Conservation (phyloP, 2,329 filamentous ascomycete species). For the Lecanoromycetidae sp. region DNA sequence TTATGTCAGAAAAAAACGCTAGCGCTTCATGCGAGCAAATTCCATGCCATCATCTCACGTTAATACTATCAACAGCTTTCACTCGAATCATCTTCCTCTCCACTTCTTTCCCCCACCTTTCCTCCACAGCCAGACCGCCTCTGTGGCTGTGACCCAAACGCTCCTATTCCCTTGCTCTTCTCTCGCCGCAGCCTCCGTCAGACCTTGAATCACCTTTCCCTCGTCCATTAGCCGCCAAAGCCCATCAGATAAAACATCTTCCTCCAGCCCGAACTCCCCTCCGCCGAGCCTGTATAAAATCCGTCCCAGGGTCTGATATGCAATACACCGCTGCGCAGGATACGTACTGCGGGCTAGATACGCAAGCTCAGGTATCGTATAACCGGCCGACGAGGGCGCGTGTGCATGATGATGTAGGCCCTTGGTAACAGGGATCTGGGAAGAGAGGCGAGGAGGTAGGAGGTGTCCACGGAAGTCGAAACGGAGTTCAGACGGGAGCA, state of each 20-base stretch:
- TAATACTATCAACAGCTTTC: background rate
- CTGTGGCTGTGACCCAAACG: constrained; percentile 17
- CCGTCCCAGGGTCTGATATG: constrained; percentile 80
- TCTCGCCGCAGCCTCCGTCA: constrained; percentile 61
- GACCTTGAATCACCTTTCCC: constrained; percentile 61
- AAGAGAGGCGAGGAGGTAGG: constrained; percentile 62
- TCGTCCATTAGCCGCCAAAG: constrained; percentile 73
- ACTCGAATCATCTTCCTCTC: constrained; percentile 3
- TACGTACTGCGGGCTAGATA: constrained; percentile 69
- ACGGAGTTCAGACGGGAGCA: constrained; percentile 60
- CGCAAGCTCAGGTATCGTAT: constrained; percentile 79
- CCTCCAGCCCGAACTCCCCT: constrained; percentile 53
- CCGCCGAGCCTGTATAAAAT: constrained; percentile 71
- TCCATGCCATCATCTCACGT: too few relatives aligned
- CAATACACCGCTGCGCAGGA: constrained; percentile 76
- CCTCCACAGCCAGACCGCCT: constrained; percentile 19
- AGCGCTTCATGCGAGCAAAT: too few relatives aligned
- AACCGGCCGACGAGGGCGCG: constrained; percentile 85
- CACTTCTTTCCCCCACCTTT: constrained; percentile 16
- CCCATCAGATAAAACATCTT: constrained; percentile 56
- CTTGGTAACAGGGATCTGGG: constrained; percentile 60
- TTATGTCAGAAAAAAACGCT: too few relatives aligned
- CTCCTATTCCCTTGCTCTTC: constrained; percentile 39
- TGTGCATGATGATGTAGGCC: constrained; percentile 90
- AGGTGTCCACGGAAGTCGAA: constrained; percentile 80